Percentiles rank a stretch among this genome's conserved stretches.
Evolutionary conservation across 192 early-diverging fungal species (phyloP).

Genomic region (Linnemannia schmuckeri): DNA sequence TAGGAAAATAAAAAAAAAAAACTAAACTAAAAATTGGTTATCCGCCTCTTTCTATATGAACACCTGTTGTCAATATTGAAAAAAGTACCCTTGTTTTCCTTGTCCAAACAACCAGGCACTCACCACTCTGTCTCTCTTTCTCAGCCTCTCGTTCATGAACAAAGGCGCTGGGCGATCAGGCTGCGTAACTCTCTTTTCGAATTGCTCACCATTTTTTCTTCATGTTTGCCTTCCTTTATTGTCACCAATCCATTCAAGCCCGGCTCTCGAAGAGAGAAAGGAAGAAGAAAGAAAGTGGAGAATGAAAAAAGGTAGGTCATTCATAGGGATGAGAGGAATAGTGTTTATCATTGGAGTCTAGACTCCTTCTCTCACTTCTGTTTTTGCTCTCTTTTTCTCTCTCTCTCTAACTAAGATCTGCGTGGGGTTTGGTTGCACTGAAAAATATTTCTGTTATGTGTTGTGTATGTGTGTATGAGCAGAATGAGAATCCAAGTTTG

Average conservation of each 20-base stretch:
- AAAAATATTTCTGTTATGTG: too few species aligned
- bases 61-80: neutral
- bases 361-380: neutral
- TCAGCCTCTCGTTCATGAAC: too few species aligned
- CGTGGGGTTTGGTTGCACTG: too few species aligned
- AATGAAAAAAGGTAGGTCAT: constrained; percentile 7
- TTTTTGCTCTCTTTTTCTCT: neutral
- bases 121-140: neutral
- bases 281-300: constrained; percentile 2
- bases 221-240: neutral
- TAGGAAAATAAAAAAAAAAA: neutral
- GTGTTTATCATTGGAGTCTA: neutral
- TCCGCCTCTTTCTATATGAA: neutral
- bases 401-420: neutral
- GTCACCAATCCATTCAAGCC: too few species aligned
- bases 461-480: neutral
- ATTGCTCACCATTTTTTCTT: constrained; percentile 7
- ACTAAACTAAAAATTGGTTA: neutral
- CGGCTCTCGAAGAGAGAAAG: neutral
- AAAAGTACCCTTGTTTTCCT: neutral
- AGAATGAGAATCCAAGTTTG: neutral
- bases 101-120: neutral
- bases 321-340: neutral
- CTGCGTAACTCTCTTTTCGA: constrained; percentile 8
- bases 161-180: neutral